Base-by-base conservation (phyloP, 345 rosid genomes). In the Combretum micranthum region DNA sequence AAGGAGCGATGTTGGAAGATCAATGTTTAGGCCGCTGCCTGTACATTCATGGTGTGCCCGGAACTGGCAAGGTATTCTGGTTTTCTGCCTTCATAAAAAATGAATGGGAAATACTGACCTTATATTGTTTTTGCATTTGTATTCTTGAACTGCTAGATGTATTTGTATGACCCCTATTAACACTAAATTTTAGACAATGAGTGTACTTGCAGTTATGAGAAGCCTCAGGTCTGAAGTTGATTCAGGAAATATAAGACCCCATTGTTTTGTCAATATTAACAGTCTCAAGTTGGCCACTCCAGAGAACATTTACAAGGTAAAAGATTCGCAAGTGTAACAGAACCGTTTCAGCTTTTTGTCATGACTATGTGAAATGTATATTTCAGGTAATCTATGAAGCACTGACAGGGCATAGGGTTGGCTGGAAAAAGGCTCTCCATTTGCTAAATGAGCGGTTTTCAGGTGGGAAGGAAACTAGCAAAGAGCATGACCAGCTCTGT, bases 1-100 rank as follows among this genome's bases (percentile, higher is more conserved):
- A 83, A 46, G 95, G 96, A 70, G 94, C 91, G 22, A 88, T 86
- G 60, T 83, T 79, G n/a, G 86, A 81, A 73, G 86, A 84, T 70
- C 91, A 84, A 56, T 92, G 98, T 68, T 69, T 88, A 48, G 97
- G 98, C 15, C 86, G 94, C 53, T 92, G 98, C 63, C 83, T 92
- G 70, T 92, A 88, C 37, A 75, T 88, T 69, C 97, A 88, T 56
- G 98, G 98, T 74, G 98, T 92, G 77, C 98, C 98, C 0, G 98
- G 98, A 67, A 88, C 98, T 13, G 98, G 97, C 69, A 92, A 92
- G 87, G 94, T 83, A 74, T 42, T 47, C 52, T 48, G 64, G 55
- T 10, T 53, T 45, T 14, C 15, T n/a, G 32, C 21, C 57, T 54
- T 26, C 44, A 15, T 45, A 19, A 13, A 46, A 20, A 13, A 13